Conservation (phyloP, 257 asterid species). For the Osmanthus fragrans region DNA sequence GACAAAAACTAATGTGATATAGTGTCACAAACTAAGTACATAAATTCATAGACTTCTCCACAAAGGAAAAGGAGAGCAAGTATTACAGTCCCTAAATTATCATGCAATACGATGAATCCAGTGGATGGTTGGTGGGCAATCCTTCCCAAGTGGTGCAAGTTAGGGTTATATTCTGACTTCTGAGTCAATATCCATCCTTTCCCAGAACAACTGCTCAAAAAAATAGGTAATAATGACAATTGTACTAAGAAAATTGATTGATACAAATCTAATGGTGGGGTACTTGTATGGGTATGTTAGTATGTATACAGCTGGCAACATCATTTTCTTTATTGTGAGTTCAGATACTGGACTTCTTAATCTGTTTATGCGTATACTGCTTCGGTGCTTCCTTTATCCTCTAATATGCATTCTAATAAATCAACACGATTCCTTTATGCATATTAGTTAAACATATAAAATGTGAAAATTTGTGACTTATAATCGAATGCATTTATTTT, state of each 20-base stretch:
- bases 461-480: constrained; percentile 5
- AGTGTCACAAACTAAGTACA: not conserved
- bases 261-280: not conserved
- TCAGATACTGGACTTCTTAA: not conserved
- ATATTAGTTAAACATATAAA: not conserved
- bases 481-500: constrained; percentile 21
- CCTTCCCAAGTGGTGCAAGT: not conserved
- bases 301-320: not conserved
- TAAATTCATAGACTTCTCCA: not conserved
- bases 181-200: not conserved
- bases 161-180: not conserved
- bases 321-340: not conserved
- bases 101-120: not conserved
- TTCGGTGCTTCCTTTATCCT: not conserved
- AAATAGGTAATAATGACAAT: not conserved
- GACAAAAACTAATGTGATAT: not conserved
- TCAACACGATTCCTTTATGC: not conserved
- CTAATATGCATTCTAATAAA: not conserved
- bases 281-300: not conserved
- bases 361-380: not conserved
- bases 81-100: not conserved
- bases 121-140: not conserved
- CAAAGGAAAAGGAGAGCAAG: not conserved
- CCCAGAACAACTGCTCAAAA: not conserved
- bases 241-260: not conserved